Percentiles rank a stretch among this genome's conserved stretches.
These are phyloP conservation scores for Digitaria exilis DNA, from an alignment of 202 grass and related monocot species.

Conservation along the genomic window DNA sequence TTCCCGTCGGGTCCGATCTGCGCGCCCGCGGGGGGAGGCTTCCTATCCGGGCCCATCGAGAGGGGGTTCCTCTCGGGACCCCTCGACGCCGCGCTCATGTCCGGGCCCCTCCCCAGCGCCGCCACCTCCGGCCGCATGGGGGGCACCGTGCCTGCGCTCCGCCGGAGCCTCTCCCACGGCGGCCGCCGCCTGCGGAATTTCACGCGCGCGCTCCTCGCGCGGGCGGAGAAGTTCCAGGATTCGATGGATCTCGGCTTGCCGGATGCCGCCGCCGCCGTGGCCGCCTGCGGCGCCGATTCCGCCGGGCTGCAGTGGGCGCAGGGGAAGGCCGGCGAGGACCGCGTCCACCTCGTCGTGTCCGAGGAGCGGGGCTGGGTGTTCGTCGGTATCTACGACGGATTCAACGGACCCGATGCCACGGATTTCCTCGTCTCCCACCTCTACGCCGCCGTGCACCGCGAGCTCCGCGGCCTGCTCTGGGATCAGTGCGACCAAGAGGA, in stretches of 20 bases:
- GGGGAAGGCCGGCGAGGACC: slow-evolving; percentile 95
- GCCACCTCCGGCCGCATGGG: slow-evolving; percentile 39
- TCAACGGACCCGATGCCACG: slow-evolving; percentile 99
- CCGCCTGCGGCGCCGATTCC: slow-evolving; percentile 28
- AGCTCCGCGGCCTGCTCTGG: slow-evolving; percentile 88
- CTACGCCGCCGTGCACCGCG: slow-evolving; percentile 68
- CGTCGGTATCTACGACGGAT: slow-evolving; percentile 98
- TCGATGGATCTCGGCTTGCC: slow-evolving; percentile 40
- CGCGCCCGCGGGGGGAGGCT: slow-evolving; percentile 46
- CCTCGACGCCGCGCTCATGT: slow-evolving; percentile 66
- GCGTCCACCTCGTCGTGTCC: slow-evolving; percentile 88
- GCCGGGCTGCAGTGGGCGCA: slow-evolving; percentile 82
- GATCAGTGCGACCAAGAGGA: slow-evolving; percentile 43
- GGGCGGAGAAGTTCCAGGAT: slow-evolving; percentile 24
- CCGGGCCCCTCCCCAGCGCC: slow-evolving; percentile 59
- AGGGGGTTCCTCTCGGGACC: slow-evolving; percentile 76
- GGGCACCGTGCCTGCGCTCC: slow-evolving; percentile 50
- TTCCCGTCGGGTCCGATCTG: slow-evolving; percentile 66
- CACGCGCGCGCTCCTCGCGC: slow-evolving; percentile 50
- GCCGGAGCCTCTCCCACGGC: slow-evolving; percentile 70
- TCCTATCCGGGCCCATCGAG: slow-evolving; percentile 81
- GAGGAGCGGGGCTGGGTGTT: slow-evolving; percentile 89
- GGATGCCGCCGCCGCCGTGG: slow-evolving; percentile 26
- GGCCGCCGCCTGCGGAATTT: slow-evolving; percentile 46
- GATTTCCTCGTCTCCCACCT: slow-evolving; percentile 87